Percentiles rank a stretch among this genome's conserved stretches.
phyloP scores from a whole-genome alignment of 208 protist species.

The Leptomonas pyrrhocoris region DNA sequence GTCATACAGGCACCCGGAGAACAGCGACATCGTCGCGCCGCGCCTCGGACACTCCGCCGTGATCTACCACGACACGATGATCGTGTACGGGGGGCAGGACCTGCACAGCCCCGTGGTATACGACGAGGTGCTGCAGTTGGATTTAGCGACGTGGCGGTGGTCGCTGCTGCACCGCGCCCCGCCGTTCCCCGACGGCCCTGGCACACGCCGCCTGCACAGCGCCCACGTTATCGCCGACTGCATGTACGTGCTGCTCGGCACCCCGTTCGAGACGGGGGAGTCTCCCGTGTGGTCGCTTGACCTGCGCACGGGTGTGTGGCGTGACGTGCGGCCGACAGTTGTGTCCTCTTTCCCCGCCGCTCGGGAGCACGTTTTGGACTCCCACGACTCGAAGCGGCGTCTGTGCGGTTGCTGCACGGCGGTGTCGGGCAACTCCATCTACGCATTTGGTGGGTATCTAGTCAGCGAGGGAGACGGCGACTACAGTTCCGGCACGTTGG shows the following conservation, averaged over 20 bases:
- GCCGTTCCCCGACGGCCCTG: slow-evolving; percentile 62
- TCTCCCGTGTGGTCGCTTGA: slow-evolving; percentile 70
- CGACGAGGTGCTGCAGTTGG: slow-evolving; percentile 73
- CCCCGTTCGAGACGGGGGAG: slow-evolving; percentile 24
- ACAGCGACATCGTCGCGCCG: slow-evolving; percentile 61
- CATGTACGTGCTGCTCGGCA: slow-evolving; percentile 88
- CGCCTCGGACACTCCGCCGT: slow-evolving; percentile 58
- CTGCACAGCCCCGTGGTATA: slow-evolving; percentile 42
- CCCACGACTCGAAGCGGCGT: background rate
- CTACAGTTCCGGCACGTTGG: background rate
- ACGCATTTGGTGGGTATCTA: slow-evolving; percentile 69
- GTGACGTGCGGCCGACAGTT: slow-evolving; percentile 36
- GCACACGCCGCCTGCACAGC: slow-evolving; percentile 70
- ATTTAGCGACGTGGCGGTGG: slow-evolving; percentile 79
- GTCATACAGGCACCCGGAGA: slow-evolving; percentile 36
- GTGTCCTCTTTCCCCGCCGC: background rate
- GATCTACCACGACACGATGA: slow-evolving; percentile 80
- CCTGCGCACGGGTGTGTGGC: slow-evolving; percentile 52
- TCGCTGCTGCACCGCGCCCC: slow-evolving; percentile 51
- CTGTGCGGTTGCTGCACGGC: slow-evolving; percentile 64
- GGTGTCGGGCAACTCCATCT: slow-evolving; percentile 56
- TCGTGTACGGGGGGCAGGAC: slow-evolving; percentile 85
- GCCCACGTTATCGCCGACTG: slow-evolving; percentile 59
- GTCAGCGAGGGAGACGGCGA: background rate
- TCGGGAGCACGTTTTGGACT: background rate